phyloP scores from a whole-genome alignment of 345 rosid species.

The Salix dunnii region DNA sequence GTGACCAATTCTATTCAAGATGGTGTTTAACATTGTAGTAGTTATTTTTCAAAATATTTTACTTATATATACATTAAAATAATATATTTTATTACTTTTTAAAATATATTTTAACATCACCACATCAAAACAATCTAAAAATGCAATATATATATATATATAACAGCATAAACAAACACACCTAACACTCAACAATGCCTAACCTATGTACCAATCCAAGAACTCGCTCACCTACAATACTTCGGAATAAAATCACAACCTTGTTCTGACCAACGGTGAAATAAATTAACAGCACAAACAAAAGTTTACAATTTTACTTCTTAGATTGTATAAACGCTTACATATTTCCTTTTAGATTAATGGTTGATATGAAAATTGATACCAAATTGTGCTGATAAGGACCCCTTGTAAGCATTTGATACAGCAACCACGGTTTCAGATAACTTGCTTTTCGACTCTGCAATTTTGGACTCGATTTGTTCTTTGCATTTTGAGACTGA shows the following conservation, averaged over 20 bases:
- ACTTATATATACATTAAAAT: too few species aligned
- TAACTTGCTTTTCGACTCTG: slow-evolving; percentile 46
- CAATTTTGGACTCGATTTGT: slow-evolving; percentile 48
- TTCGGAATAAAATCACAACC: background rate
- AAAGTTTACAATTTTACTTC: background rate
- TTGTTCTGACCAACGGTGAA: background rate
- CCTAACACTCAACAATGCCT: too few species aligned
- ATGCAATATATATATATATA: too few species aligned
- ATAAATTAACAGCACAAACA: background rate
- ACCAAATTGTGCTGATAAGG: slow-evolving; percentile 29
- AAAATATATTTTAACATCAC: too few species aligned
- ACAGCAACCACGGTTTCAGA: slow-evolving; percentile 47
- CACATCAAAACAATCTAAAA: too few species aligned
- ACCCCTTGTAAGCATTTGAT: slow-evolving; percentile 41
- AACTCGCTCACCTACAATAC: background rate
- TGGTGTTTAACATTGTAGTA: too few species aligned
- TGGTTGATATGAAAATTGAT: background rate
- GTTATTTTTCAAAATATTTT: too few species aligned
- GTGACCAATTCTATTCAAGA: too few species aligned
- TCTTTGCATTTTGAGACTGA: slow-evolving; percentile 65
- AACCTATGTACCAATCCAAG: background rate
- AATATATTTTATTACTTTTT: too few species aligned
- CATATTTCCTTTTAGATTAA: background rate
- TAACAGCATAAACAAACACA: too few species aligned
- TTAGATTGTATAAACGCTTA: too few species aligned